Base-by-base conservation (phyloP, 2,329 filamentous ascomycete genomes). In the Aspergillus transmontanensis region DNA sequence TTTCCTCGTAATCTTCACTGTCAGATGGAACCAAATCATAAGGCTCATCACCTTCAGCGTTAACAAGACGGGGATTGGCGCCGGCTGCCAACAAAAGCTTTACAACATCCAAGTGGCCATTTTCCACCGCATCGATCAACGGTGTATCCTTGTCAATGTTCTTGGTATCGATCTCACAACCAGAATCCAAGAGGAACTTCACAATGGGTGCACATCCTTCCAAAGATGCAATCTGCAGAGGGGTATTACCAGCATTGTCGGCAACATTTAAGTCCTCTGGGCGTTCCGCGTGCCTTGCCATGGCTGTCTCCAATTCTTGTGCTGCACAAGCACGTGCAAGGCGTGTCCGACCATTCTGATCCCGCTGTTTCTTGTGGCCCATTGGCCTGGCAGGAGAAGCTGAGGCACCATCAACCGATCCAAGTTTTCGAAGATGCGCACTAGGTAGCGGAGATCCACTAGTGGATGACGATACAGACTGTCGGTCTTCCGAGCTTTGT, bases 201-300 rank as follows among this genome's bases (percentile, higher is more conserved):
- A 98, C 95, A 61, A 98, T 94, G 60, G 95, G 87, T 36, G 89
- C 89, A 75, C 90, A 91, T 7, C 95, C 95, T 73, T 95, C 90
- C 62, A 99, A 84, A 36, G 94, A 89, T 39, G 95, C 94, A 68
- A 97, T 95, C 77, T 99, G 95, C 39, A 99, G 83, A 28, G 95
- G 95, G 1, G 94, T 96, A 72, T 98, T 98, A n/a, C 93, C 92
- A 16, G 95, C 95, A 75, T 97, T 96, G 74, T 99, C 95, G 28
- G 92, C 88, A 62, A 94, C 86, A 70, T 99, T 92, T 59, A 98
- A 79, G 76, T 98, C 93, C 66, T 96, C 92, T 0, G 93, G 93
- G 23, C 93, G 87, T 74, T 96, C 92, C 10, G 86, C 83, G 36
- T 93, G 85, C 66, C 91, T 87, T 69, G 87, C 85, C 75, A 91